Evolutionary conservation across 257 asterid species (phyloP), one percentile per base, ranked within the genome.

Genomic region (Paraleonurus japonicus): DNA sequence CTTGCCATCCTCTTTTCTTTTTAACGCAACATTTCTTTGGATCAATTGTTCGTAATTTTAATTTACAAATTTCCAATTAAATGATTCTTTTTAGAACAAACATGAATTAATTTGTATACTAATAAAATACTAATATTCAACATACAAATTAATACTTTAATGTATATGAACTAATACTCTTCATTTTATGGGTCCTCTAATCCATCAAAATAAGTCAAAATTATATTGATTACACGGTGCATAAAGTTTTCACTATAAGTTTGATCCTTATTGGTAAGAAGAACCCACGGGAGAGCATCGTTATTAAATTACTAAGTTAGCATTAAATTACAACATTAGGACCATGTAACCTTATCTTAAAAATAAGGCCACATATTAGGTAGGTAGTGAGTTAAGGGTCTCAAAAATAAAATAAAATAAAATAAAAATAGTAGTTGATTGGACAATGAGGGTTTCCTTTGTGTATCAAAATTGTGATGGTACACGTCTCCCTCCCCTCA

Each of bases 401-500:
- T 48, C 1, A 3, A 43, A 7, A 39, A 20, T 24, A 6, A 55
- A 10, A 23, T 2, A 55, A 24, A 23, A 22, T 10, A 9, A 10
- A 1, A 4, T 9, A 54, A 57, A 13, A 28, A 16, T 65, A 48
- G 60, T 65, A 68, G 17, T 61, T 76, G 85, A 82, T 82, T 73
- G 71, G 83, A 78, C 81, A 64, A 79, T 57, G 69, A 66, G 76
- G 74, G 70, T 80, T 81, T 77, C 84, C 83, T 79, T 72, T 62
- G 84, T 80, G 81, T 72, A 78, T 85, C 85, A 81, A 80, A 81
- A 79, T 77, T 78, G 80, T 71, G 82, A 69, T 71, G 70, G 80
- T 75, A 85, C 84, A 85, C 89, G 84, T 80, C 86, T 82, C 84
- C 89, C 82, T 80, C 86, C 81, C 84, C 84, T 78, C 81, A 70